Conservation (phyloP, 257 asterid species). For the Thymus mandschuricus region DNA sequence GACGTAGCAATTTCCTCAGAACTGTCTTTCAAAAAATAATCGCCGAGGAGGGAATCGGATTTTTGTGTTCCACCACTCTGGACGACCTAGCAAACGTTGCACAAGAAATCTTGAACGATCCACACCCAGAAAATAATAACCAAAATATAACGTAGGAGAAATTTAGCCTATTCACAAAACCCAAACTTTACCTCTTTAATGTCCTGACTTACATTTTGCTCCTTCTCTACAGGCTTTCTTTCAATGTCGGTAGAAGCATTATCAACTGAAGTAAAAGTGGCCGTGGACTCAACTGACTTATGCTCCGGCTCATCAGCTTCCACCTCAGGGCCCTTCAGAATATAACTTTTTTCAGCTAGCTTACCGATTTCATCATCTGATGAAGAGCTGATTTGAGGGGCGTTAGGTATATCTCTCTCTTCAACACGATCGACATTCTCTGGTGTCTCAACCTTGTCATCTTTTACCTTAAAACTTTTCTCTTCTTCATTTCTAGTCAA, state of each 20-base stretch:
- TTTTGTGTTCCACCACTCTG: constrained; percentile 42
- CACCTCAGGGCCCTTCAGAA: constrained; percentile 44
- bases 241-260: constrained; percentile 47
- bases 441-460: constrained; percentile 37
- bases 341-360: constrained; percentile 51
- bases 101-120: constrained; percentile 39
- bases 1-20: constrained; percentile 42
- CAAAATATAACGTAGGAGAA: constrained; percentile 21
- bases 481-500: constrained; percentile 44
- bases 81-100: constrained; percentile 55
- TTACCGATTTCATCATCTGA: constrained; percentile 51
- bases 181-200: constrained; percentile 52
- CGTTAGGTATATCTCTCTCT: constrained; percentile 42
- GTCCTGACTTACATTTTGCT: constrained; percentile 41
- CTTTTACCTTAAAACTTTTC: constrained; percentile 43
- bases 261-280: constrained; percentile 39
- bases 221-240: constrained; percentile 35
- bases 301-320: constrained; percentile 46
- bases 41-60: constrained; percentile 70
- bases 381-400: constrained; percentile 39
- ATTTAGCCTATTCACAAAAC: constrained; percentile 27
- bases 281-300: constrained; percentile 44
- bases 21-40: constrained; percentile 58
- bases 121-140: constrained; percentile 30
- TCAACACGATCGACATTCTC: constrained; percentile 38